These are phyloP conservation scores for Melaleuca alternifolia DNA, from an alignment of 345 rosid genomes.

Conservation along the genomic window DNA sequence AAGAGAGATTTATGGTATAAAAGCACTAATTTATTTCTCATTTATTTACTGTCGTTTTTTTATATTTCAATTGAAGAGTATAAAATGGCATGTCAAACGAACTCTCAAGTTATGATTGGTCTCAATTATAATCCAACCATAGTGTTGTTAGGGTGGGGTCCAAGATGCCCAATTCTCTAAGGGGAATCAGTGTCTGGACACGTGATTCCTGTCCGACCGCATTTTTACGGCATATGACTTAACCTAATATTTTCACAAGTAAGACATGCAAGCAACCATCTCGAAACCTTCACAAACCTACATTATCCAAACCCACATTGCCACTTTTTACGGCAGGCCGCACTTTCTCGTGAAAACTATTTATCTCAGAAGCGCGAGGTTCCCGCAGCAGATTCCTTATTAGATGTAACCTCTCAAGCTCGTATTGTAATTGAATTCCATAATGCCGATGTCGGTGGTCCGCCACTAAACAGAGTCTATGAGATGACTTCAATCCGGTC, in stretches of 20 bases:
- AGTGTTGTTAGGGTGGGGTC: too few species aligned
- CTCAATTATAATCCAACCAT: neutral
- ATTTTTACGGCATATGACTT: accelerated
- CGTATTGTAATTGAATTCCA: accelerated
- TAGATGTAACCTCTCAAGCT: neutral
- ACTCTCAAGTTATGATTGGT: neutral
- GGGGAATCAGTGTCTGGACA: accelerated
- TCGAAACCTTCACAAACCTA: neutral
- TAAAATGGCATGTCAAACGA: neutral
- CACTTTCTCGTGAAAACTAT: neutral
- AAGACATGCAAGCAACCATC: neutral
- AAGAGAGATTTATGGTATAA: neutral
- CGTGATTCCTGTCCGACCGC: neutral
- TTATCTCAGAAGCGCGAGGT: neutral
- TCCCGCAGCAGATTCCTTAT: neutral
- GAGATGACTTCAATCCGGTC: neutral
- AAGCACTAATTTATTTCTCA: neutral
- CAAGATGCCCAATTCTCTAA: neutral
- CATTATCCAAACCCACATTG: neutral
- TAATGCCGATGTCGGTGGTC: neutral
- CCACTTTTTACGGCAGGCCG: too few species aligned
- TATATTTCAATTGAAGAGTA: neutral
- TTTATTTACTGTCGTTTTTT: neutral
- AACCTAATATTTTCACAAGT: neutral
- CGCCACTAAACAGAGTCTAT: accelerated